Conservation (phyloP, 2,329 filamentous ascomycete species). For the Nemania abortiva region DNA sequence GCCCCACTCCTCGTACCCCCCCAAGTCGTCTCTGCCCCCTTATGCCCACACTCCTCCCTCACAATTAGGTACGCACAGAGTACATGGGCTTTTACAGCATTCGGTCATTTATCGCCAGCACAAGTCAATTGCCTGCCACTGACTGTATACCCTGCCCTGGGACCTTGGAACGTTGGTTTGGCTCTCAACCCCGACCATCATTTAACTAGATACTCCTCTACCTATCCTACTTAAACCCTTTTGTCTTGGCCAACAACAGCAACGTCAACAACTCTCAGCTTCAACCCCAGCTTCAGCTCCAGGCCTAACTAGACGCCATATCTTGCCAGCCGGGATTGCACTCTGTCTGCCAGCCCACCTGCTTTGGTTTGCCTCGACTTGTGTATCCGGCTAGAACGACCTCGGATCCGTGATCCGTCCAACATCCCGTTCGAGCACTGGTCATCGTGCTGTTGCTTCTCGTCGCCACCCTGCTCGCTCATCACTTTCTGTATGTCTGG, state of each 20-base stretch:
- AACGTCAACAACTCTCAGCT: conserved; percentile 11
- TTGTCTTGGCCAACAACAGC: conserved; percentile 9
- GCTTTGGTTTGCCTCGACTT: conserved; percentile 10
- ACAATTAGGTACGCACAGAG: conserved; percentile 28
- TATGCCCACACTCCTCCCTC: conserved; percentile 24
- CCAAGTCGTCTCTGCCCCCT: conserved; percentile 22
- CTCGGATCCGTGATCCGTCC: conserved; percentile 9
- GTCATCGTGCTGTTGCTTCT: conserved; percentile 24
- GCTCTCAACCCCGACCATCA: conserved; percentile 21
- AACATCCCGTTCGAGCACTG: conserved; percentile 1
- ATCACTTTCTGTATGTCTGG: conserved; percentile 38
- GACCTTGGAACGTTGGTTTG: conserved; percentile 2
- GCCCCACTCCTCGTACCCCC: conserved; percentile 22
- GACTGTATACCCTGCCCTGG: conserved; percentile 18
- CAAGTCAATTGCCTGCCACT: conserved; percentile 6
- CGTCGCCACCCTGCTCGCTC: conserved; percentile 19
- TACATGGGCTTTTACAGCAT: conserved; percentile 33
- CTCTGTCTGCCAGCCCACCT: not conserved
- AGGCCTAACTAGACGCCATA: too few species aligned
- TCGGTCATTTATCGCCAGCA: conserved; percentile 34
- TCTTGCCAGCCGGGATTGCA: conserved; percentile 7
- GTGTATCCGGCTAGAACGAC: conserved; percentile 12
- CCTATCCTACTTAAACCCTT: not conserved
- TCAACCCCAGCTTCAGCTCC: conserved; percentile 8
- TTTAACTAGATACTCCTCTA: conserved; percentile 12